Conservation (phyloP, 2,329 filamentous ascomycete genomes). For the Eutypa lata region DNA sequence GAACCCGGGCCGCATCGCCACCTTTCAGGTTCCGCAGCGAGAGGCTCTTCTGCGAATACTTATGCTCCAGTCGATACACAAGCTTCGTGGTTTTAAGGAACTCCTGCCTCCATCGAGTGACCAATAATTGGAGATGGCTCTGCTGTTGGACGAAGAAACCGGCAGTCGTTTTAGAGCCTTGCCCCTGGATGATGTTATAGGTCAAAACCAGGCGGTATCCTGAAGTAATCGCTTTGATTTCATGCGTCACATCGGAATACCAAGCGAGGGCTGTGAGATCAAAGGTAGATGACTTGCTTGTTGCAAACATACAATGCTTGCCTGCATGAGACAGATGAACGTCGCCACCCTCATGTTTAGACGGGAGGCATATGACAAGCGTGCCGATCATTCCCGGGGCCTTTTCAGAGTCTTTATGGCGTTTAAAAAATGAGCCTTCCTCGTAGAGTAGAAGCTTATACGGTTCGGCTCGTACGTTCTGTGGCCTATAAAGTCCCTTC, state of each 20-base stretch:
- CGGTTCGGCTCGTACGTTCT: slow-evolving; percentile 25
- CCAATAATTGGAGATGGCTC: slow-evolving; percentile 4
- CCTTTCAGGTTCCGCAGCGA: slow-evolving; percentile 21
- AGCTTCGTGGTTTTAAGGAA: neutral
- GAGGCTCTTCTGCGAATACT: slow-evolving; percentile 19
- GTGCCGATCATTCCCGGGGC: slow-evolving; percentile 44
- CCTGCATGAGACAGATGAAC: slow-evolving; percentile 34
- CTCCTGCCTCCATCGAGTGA: slow-evolving; percentile 8
- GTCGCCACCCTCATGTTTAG: slow-evolving; percentile 40
- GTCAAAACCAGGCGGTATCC: slow-evolving; percentile 45
- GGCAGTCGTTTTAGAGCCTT: slow-evolving; percentile 7
- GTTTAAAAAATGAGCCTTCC: slow-evolving; percentile 43
- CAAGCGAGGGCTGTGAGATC: slow-evolving; percentile 31
- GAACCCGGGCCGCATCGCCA: slow-evolving; percentile 14
- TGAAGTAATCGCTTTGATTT: slow-evolving; percentile 37
- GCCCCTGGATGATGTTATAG: slow-evolving; percentile 43
- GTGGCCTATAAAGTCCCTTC: neutral
- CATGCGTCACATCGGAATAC: slow-evolving; percentile 49
- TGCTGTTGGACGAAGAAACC: slow-evolving; percentile 10
- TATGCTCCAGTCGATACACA: slow-evolving; percentile 18
- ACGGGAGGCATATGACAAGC: slow-evolving; percentile 43
- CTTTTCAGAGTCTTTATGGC: slow-evolving; percentile 43
- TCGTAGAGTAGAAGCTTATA: slow-evolving; percentile 46
- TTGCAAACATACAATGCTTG: slow-evolving; percentile 27
- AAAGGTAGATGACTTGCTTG: slow-evolving; percentile 26